Evolutionary conservation across 345 rosid species (phyloP).

Genomic region (Dipteronia sinensis): DNA sequence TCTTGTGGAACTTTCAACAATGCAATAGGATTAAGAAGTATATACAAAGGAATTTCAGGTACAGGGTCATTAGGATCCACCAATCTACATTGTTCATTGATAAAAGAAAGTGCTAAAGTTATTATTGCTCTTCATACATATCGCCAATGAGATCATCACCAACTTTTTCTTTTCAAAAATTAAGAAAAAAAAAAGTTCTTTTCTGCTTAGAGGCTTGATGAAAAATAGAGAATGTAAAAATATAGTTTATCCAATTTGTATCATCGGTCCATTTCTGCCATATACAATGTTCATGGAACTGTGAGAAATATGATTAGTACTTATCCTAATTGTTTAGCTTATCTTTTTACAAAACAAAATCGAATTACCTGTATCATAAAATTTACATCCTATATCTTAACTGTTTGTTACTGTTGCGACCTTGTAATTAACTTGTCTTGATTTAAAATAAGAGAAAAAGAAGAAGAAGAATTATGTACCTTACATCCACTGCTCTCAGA

Average conservation of each 20-base stretch:
- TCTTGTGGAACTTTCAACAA: neutral
- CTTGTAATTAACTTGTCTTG: neutral
- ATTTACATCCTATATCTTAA: neutral
- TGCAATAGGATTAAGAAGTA: neutral
- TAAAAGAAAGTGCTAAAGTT: no score
- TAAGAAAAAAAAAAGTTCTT: no score
- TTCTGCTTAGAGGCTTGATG: neutral
- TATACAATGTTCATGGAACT: neutral
- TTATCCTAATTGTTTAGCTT: neutral
- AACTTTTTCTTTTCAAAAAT: no score
- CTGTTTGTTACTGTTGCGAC: neutral
- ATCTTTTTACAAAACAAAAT: neutral
- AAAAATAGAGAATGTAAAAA: neutral
- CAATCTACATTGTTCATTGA: no score
- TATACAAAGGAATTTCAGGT: neutral
- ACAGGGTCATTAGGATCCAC: neutral
- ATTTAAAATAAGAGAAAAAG: neutral
- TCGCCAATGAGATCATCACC: no score
- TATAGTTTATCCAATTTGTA: neutral
- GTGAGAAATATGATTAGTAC: neutral
- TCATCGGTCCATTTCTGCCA: neutral
- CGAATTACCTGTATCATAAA: neutral
- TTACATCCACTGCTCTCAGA: constrained; percentile 82
- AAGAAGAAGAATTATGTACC: constrained; percentile 42
- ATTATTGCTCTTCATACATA: no score